phyloP scores from a whole-genome alignment of 2,329 filamentous ascomycete species.

The Fusarium transvaalense region DNA sequence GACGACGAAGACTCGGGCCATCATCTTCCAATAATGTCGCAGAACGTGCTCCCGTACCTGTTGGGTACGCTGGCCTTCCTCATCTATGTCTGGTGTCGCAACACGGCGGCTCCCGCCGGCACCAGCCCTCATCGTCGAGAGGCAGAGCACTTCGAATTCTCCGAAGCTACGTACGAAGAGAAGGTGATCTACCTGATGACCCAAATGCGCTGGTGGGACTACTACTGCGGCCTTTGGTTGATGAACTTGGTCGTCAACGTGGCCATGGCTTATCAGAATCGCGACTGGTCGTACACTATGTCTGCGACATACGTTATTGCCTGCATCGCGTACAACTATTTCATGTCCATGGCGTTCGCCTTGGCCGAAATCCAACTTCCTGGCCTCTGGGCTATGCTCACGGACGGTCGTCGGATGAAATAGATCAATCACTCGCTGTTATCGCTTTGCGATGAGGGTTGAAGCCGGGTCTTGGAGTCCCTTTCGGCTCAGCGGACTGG shows the following conservation, averaged over 20 bases:
- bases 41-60: neutral
- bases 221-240: neutral
- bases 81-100: neutral
- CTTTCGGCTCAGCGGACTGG: neutral
- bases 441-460: neutral
- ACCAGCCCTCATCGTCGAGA: neutral
- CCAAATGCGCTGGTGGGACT: conserved; percentile 2
- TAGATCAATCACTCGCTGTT: neutral
- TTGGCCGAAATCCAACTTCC: neutral
- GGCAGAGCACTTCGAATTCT: neutral
- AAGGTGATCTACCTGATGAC: neutral
- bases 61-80: neutral
- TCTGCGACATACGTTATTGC: neutral
- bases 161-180: neutral
- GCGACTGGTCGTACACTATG: neutral
- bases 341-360: neutral
- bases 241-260: neutral
- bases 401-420: neutral
- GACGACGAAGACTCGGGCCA: neutral
- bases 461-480: neutral
- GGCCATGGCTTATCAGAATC: neutral
- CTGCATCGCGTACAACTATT: neutral
- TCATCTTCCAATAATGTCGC: neutral
- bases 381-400: neutral
- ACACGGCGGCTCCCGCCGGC: neutral